Base-by-base conservation (phyloP, 768 basidiomycete genomes). In the Phanerochaete sordida region DNA sequence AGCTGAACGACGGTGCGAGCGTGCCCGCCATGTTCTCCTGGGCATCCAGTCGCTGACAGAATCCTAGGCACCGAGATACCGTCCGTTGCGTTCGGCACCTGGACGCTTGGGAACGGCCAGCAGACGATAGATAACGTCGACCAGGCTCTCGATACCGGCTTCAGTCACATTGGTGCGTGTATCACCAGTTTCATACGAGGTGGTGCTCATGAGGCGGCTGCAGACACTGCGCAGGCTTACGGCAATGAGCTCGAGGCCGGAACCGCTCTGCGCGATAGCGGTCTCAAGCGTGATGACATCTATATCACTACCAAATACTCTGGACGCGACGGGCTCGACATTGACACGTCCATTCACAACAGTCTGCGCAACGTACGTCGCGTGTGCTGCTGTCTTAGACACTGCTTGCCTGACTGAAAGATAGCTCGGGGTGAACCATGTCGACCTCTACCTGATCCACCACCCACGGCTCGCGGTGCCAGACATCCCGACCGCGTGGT, bases 391-490 rank as follows among this genome's bases (percentile, higher is more conserved):
- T n/a, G n/a, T n/a, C n/a, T n/a, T n/a, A n/a, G n/a, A n/a, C n/a
- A n/a, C n/a, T n/a, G n/a, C n/a, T n/a, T n/a, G n/a, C n/a, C n/a
- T n/a, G n/a, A n/a, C n/a, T n/a, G n/a, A n/a, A n/a, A n/a, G n/a
- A n/a, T n/a, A 89, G 88, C 77, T 90, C 23, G 86, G 84, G 0
- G 74, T 90, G 4, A 66, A 76, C 1, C 86, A 86, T 63, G 80
- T 90, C 13, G 87, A 92, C 69, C 69, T 90, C 39, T 91, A 91
- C 70, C 80, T 90, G 44, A 84, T 90, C 49, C 88, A 90, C 69
- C 65, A 70, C 57, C 86, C 87, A 7, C 65, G 74, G 3, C 70
- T 84, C 21, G 84, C 82, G 9, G 64, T 70, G 23, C 83, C 84
- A 1, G 83, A 88, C 62, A 85, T 87, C 37, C 80, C 83, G 1